Evolutionary conservation across 495 filamentous ascomycete species (phyloP).

Genomic region (Usnea hakonensis): DNA sequence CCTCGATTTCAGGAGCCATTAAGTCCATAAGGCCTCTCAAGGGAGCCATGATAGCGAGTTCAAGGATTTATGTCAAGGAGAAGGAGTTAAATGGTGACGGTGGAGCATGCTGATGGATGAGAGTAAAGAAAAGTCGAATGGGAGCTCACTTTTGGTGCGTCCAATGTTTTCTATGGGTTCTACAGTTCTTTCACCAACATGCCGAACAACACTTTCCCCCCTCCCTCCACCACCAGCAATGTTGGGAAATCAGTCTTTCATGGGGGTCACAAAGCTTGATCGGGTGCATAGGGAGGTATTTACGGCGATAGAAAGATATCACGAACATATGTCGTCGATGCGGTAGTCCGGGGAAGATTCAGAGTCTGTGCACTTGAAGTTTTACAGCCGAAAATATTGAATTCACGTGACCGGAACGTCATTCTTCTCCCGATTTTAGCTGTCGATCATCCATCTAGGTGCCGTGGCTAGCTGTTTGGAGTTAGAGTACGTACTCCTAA

Average conservation of each 20-base stretch:
- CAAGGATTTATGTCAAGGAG: neutral
- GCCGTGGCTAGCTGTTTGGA: neutral
- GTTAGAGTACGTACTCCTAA: neutral
- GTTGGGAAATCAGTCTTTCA: neutral
- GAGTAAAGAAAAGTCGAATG: neutral
- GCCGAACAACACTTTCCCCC: neutral
- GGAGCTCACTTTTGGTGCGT: slow-evolving; percentile 8
- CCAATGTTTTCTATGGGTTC: neutral
- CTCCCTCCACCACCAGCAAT: slow-evolving; percentile 5
- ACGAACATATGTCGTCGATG: neutral
- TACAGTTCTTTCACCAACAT: slow-evolving; percentile 1
- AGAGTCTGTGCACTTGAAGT: neutral
- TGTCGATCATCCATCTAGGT: neutral
- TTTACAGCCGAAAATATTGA: neutral
- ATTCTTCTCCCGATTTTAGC: neutral
- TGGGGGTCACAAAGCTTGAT: neutral
- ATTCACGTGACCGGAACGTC: neutral
- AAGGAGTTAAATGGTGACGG: neutral
- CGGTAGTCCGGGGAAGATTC: neutral
- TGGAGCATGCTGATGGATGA: neutral
- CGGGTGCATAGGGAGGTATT: neutral
- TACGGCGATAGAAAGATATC: neutral
- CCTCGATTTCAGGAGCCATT: neutral
- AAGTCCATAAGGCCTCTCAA: neutral
- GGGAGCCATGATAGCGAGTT: neutral